Conservation (phyloP, 202 grass and related monocot genomes). For the Brachypodium distachyon region DNA sequence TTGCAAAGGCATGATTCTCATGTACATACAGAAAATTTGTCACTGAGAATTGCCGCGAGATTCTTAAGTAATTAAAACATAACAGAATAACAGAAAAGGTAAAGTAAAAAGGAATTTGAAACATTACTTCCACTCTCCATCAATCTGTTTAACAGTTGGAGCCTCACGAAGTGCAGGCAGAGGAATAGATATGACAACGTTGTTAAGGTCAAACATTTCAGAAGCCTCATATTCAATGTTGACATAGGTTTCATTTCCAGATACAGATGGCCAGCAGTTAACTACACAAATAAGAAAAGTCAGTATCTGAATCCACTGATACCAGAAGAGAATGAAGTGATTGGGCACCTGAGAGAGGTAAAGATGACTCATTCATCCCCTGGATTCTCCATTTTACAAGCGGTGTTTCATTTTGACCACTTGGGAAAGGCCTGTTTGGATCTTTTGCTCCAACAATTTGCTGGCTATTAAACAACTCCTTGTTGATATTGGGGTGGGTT, state of each 20-base stretch:
- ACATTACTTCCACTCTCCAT: slow-evolving; percentile 96
- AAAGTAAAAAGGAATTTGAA: slow-evolving; percentile 16
- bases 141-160: slow-evolving; percentile 79
- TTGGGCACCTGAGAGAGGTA: slow-evolving; percentile 63
- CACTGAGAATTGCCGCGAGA: neutral
- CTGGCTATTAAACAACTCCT: slow-evolving; percentile 80
- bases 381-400: slow-evolving; percentile 93
- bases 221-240: slow-evolving; percentile 94
- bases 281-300: slow-evolving; percentile 29
- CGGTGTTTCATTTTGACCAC: slow-evolving; percentile 85
- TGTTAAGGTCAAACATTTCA: slow-evolving; percentile 77
- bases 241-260: slow-evolving; percentile 75
- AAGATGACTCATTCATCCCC: slow-evolving; percentile 60
- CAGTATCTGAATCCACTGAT: neutral
- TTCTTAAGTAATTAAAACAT: neutral
- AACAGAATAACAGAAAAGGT: neutral
- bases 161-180: slow-evolving; percentile 60
- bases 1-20: neutral
- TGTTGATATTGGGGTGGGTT: slow-evolving; percentile 79
- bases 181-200: slow-evolving; percentile 78
- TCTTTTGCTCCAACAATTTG: slow-evolving; percentile 83
- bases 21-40: neutral
- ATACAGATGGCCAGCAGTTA: slow-evolving; percentile 88
- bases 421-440: slow-evolving; percentile 85
- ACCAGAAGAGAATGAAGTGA: slow-evolving; percentile 3